Percentiles rank a stretch among this genome's conserved stretches.
Conservation (phyloP, 495 filamentous ascomycete species). For the Lasiosphaeria hispida region DNA sequence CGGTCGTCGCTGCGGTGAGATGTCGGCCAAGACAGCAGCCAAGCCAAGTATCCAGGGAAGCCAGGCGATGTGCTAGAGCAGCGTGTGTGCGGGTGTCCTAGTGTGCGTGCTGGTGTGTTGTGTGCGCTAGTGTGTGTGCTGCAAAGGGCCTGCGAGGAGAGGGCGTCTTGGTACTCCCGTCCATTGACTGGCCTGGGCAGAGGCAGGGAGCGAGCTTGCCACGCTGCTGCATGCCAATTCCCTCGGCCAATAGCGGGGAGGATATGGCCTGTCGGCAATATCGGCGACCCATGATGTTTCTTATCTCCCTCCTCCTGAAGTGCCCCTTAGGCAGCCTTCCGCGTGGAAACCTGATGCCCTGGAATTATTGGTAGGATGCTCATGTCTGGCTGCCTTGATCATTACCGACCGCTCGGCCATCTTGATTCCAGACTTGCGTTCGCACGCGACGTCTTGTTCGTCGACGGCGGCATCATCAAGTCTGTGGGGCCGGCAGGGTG, state of each 20-base stretch:
- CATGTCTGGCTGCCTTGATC: not conserved
- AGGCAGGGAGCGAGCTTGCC: constrained; percentile 7
- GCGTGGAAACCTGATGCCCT: too few relatives aligned
- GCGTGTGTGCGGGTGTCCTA: too few relatives aligned
- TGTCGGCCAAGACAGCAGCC: too few relatives aligned
- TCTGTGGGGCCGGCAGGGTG: not conserved
- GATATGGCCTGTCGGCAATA: constrained; percentile 17
- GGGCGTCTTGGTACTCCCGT: not conserved
- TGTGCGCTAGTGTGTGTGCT: too few relatives aligned
- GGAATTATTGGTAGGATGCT: not conserved
- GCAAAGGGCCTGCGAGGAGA: too few relatives aligned
- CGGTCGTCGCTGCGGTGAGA: too few relatives aligned
- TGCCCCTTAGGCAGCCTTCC: not conserved
- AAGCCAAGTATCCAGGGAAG: too few relatives aligned
- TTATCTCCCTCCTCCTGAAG: constrained; percentile 21
- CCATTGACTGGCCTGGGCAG: not conserved
- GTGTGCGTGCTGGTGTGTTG: too few relatives aligned
- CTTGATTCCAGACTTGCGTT: too few relatives aligned
- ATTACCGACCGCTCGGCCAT: not conserved
- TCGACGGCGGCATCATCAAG: not conserved
- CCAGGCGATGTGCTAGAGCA: too few relatives aligned
- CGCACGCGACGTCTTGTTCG: too few relatives aligned
- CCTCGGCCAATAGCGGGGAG: constrained; percentile 20
- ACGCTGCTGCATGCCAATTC: constrained; percentile 19
- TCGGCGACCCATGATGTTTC: constrained; percentile 19